Base-by-base conservation (phyloP, 2,329 filamentous ascomycete species). In the Talaromyces rugulosus region DNA sequence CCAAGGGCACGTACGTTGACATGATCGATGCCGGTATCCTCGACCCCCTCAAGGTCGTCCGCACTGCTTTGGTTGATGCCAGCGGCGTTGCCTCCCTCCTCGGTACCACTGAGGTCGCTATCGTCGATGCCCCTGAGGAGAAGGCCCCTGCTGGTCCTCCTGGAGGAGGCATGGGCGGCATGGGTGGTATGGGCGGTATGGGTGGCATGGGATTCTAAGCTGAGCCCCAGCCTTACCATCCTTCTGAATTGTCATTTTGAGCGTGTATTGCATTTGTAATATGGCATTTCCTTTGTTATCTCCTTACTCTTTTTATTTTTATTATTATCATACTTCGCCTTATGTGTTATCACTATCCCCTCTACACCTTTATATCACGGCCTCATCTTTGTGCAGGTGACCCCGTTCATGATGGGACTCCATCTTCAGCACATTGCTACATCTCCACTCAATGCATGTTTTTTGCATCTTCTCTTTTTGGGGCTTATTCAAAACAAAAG, bases 31-130 rank as follows among this genome's bases (percentile, higher is more conserved):
- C 92, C 69, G 95, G 95, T 89, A 99, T 99, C 78, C 90, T 99
- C 64, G 95, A 99, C 78, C 95, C 95, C 67, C 90, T 99, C 85
- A 99, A 99, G 90, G 95, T 99, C 70, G 95, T 99, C 75, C 92
- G 95, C 73, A 99, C 95, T 66, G 94, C 92, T 74, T 89, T 99
- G 63, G 86, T 93, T 73, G 95, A 99, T 72, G 95, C 95, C 70
- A 94, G 89, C 74, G 95, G 95, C 81, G 95, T 99, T 71, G 95
- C 95, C 59, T 98, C 94, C 59, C 87, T 99, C 64, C 90, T 99
- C 65, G 95, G 95, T 76, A 99, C 95, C 68, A 99, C 95, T 64
- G 95, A 99, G 83, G 95, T 98, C 62, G 93, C 95, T 68, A 96
- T 99, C 67, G 93, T 97, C 58, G 95, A 99, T 77, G 95, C 94